phyloP scores from a whole-genome alignment of 2,329 filamentous ascomycete genomes.

The Neofusicoccum cordaticola region DNA sequence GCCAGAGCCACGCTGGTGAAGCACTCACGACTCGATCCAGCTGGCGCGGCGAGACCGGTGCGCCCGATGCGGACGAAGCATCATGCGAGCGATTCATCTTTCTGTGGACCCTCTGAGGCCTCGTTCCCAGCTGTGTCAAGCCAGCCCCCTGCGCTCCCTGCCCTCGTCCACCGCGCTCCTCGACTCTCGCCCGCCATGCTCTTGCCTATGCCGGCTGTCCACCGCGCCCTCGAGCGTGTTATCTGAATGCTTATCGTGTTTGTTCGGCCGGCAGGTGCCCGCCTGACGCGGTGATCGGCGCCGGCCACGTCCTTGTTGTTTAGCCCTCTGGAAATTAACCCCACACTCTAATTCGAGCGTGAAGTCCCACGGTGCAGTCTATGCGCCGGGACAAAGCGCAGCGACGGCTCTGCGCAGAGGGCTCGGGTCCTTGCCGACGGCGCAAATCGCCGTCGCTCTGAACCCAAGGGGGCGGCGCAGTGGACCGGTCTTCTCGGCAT shows the following conservation, averaged over 20 bases:
- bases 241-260: neutral
- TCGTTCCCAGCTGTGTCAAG: no score
- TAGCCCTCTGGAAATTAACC: conserved; percentile 14
- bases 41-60: neutral
- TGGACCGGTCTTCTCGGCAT: neutral
- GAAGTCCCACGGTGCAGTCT: neutral
- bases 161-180: neutral
- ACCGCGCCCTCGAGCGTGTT: no score
- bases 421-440: neutral
- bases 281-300: conserved; percentile 6
- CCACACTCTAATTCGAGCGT: conserved; percentile 2
- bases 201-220: neutral
- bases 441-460: neutral
- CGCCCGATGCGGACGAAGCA: conserved; percentile 3
- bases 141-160: no score
- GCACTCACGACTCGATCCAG: conserved; percentile 2
- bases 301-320: conserved; percentile 3
- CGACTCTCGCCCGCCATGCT: neutral
- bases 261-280: neutral
- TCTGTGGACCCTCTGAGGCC: neutral
- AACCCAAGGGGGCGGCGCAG: neutral
- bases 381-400: neutral
- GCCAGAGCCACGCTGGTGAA: neutral
- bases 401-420: neutral
- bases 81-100: conserved; percentile 12